phyloP scores from a whole-genome alignment of 768 basidiomycete genomes.

The Cubamyces lactineus region DNA sequence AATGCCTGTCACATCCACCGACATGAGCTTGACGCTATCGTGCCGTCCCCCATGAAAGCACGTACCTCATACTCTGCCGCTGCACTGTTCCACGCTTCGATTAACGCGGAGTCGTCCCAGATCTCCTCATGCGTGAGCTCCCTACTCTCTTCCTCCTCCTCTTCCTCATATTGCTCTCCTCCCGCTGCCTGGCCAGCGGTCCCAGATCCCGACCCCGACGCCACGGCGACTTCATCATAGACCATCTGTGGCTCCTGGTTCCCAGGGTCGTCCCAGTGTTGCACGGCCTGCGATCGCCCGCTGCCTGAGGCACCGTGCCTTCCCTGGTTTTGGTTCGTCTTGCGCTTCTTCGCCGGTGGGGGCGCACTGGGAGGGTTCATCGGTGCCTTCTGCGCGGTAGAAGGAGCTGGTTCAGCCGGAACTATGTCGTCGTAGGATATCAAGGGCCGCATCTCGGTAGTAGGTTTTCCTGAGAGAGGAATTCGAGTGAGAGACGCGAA shows the following conservation, averaged over 20 bases:
- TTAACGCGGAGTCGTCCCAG: constrained; percentile 85
- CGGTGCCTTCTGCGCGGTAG: constrained; percentile 23
- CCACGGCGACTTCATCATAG: constrained; percentile 37
- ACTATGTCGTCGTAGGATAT: constrained; percentile 71
- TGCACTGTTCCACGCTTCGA: constrained; percentile 85
- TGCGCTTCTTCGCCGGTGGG: constrained; percentile 61
- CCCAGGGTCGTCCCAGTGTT: constrained; percentile 51
- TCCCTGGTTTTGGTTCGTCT: constrained; percentile 42
- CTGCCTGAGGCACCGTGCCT: constrained; percentile 23
- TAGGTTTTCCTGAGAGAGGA: background rate
- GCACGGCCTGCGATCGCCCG: constrained; percentile 27
- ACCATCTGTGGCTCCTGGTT: constrained; percentile 30
- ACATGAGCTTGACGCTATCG: background rate
- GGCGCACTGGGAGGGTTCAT: constrained; percentile 26
- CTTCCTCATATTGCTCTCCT: constrained; percentile 39
- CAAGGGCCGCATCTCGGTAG: constrained; percentile 42
- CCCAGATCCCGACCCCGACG: constrained; percentile 8
- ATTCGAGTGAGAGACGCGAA: background rate
- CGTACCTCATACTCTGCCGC: constrained; percentile 76
- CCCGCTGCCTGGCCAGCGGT: constrained; percentile 16
- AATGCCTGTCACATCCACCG: constrained; percentile 44
- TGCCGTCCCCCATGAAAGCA: constrained; percentile 3
- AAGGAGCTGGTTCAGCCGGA: constrained; percentile 39
- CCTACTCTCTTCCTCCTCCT: constrained; percentile 57
- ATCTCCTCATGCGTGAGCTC: constrained; percentile 73